Evolutionary conservation across 108 stramenopile genomes (phyloP), one percentile per base, ranked within the genome.

Genomic region (Fragilariopsis cylindrus): DNA sequence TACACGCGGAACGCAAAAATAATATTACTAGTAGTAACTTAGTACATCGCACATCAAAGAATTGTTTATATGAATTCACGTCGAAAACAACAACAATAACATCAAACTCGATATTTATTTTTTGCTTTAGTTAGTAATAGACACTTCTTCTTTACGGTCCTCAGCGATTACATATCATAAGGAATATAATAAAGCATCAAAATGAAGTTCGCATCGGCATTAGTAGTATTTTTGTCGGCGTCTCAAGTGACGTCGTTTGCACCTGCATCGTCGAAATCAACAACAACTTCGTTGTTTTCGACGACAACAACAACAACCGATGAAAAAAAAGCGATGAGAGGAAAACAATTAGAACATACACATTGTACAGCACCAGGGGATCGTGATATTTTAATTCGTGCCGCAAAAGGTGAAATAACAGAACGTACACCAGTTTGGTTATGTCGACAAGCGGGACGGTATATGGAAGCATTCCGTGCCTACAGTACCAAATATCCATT

Each of bases 361-460:
- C 84, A 85, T 48, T 85, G 84, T 57, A 64, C 58, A n/a, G 80
- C 68, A 50, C 77, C 85, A 8, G 88, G 88, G 43, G 91, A 96
- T 78, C 90, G 92, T 55, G 97, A 98, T 76, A 96, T 98, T 49
- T 76, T 99, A 16, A 73, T 99, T 15, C 94, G 98, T 9, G 97
- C 96, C 47, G 99, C 99, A 5, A 86, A 94, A 40, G 99, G 99
- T 13, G 96, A 99, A 79, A 49, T 70, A 4, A 87, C 92, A 2
- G 94, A 98, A 73, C 96, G 97, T 15, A 92, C 97, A 0, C 99
- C 99, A 11, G 98, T 99, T 16, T 99, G 99, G 99, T 84, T 98
- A 71, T 98, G 98, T 96, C 92, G 99, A 66, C 99, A 99, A 77
- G 99, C 98, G 9, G 99, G 99, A 60, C 86, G 99, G 15, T 99